Percentiles rank a stretch among this genome's conserved stretches.
Conservation (phyloP, 176 grass and related monocot genomes). For the Cymbopogon citratus region DNA sequence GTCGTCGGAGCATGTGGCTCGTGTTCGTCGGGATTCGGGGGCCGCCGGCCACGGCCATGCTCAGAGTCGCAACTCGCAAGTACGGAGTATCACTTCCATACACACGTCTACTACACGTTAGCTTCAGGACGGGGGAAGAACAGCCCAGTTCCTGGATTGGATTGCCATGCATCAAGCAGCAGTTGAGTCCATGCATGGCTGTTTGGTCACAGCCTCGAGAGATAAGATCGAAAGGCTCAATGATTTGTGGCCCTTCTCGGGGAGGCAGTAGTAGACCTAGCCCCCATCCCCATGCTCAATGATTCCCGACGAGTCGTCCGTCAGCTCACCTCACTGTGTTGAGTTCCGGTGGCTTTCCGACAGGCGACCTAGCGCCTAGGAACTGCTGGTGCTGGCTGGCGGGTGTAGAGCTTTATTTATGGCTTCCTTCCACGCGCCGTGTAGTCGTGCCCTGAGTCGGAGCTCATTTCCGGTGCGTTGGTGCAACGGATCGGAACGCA, state of each 20-base stretch:
- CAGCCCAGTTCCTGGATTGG: no score
- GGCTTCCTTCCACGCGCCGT: not conserved
- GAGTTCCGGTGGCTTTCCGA: not conserved
- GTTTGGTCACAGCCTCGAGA: no score
- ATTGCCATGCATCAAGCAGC: no score
- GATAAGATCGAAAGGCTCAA: not conserved
- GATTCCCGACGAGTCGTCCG: slow-evolving; percentile 6
- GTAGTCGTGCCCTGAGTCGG: no score
- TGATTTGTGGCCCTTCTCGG: not conserved
- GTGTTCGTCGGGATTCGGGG: no score
- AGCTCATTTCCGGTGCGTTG: not conserved
- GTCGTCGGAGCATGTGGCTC: no score
- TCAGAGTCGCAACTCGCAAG: no score
- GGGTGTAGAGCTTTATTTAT: not conserved
- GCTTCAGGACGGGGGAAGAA: no score
- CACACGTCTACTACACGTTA: no score
- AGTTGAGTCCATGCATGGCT: no score
- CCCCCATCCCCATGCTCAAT: slow-evolving; percentile 8
- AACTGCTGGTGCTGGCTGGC: not conserved
- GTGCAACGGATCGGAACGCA: not conserved
- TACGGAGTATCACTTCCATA: no score
- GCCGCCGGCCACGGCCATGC: no score
- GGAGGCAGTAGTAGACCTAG: not conserved
- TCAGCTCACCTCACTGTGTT: slow-evolving; percentile 21
- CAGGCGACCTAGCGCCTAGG: not conserved